Evolutionary conservation across 176 grass and related monocot genomes (phyloP), one percentile per base, ranked within the genome.

Genomic region (Miscanthus lutarioriparius): DNA sequence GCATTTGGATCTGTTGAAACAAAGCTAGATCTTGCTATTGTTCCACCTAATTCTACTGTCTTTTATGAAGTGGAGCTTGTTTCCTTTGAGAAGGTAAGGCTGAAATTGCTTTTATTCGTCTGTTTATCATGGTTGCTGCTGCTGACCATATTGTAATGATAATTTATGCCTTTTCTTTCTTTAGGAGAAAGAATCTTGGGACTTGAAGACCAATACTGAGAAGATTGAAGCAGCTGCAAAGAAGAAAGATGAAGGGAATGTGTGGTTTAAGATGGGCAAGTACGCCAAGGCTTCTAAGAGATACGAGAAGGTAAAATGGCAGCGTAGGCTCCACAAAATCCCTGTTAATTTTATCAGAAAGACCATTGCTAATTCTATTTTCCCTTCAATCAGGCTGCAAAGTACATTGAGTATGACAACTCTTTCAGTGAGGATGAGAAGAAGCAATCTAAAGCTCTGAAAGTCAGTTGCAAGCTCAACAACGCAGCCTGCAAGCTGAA

Each of bases 161-260:
- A 28, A 63, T 10, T 3, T 3, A 3, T 11, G 35, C 4, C 12
- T 35, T 20, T 12, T 32, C 20, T 74, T n/a, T 74, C 44, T 76
- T 28, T 22, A 98, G 96, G 96, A 95, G 19, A 98, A 98, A 61
- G 93, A 98, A 67, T 95, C 96, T 54, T 98, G 96, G 96, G 92
- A 95, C 67, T 47, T 95, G 78, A 98, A 95, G 78, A 86, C 76
- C 75, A 98, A 91, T 25, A 13, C 56, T 27, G 96, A 98, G 81
- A 98, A 98, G 73, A 90, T 98, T 27, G 93, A 95, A 84, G 93
- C 91, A 23, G 93, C 96, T 86, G 74, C 83, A 5, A 94, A 92
- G 62, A 96, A 98, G 83, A 98, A 98, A 84, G 91, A 98, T 27
- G 96, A 93, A 82, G 93, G 96, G 3, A 98, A 98, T 79, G 80